Base-by-base conservation (phyloP, 1,284 basidiomycete species). In the Mycena sp. region DNA sequence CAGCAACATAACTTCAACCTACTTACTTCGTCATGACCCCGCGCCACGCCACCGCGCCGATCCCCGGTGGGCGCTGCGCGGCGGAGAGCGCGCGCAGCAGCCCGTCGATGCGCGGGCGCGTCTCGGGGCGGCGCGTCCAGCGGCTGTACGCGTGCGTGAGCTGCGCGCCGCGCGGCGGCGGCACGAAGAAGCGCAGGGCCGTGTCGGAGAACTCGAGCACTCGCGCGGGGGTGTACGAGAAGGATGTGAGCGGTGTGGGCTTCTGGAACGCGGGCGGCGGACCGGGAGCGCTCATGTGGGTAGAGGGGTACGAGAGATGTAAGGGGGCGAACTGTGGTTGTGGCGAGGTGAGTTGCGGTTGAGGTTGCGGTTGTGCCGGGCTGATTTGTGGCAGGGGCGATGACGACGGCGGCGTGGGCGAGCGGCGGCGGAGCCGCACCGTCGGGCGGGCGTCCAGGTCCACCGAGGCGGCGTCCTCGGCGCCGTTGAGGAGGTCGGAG, bases 21-120 rank as follows among this genome's bases (percentile, higher is more conserved):
- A 72, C 73, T 62, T 81, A 94, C 92, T 92, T 96, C 62, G 96
- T 98, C 79, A 98, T 88, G 60, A 98, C 87, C 4, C 96, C 97
- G 71, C 95, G 83, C 94, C 95, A 97, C 5, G 90, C 87, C 40
- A 96, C 83, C 26, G 94, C 84, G 45, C 85, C 84, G 19, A 62
- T 41, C 11, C 62, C 65, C 1, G 62, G 44, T 3, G 63, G 51
- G 14, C 25, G 76, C 29, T 63, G 81, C 60, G 72, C 76, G 71
- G 54, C 78, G 71, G 69, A 81, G 73, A 73, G 82, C 65, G 89
- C 90, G 40, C 77, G 77, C 64, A 93, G 76, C 38, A 95, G 80
- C 6, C 84, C 78, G 73, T 91, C 89, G n/a, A 93, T 72, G 48
- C 90, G 78, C 4, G 85, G 85, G 51, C 83, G 80, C 64, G 85